A percentile compares a stretch with the other conserved stretches of the same genome.
Evolutionary conservation across 2,329 filamentous ascomycete species (phyloP).

Genomic region (Didymella sp.): DNA sequence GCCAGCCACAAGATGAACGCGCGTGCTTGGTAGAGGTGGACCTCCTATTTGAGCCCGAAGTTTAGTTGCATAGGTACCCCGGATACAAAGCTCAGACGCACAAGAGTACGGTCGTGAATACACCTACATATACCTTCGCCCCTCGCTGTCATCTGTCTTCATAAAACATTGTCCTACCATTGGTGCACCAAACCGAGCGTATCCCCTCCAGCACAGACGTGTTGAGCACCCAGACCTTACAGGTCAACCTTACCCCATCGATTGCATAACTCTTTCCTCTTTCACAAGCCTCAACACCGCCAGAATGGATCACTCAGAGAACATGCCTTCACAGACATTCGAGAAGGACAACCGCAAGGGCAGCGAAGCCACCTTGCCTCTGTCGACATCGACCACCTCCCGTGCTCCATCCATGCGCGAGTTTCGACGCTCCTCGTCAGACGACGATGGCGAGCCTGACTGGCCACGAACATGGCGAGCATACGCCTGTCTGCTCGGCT

Average conservation of each 20-base stretch:
- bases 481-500: slow-evolving; percentile 54
- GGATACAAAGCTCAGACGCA: slow-evolving; percentile 25
- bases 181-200: slow-evolving; percentile 26
- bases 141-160: slow-evolving; percentile 8
- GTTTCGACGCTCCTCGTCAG: slow-evolving; percentile 25
- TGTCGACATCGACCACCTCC: slow-evolving; percentile 34
- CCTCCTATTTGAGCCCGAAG: slow-evolving; percentile 28
- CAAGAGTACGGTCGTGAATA: slow-evolving; percentile 31
- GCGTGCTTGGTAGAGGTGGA: slow-evolving; percentile 40
- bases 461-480: slow-evolving; percentile 57
- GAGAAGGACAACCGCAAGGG: slow-evolving; percentile 33
- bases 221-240: slow-evolving; percentile 27
- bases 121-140: slow-evolving; percentile 22
- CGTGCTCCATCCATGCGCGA: slow-evolving; percentile 33
- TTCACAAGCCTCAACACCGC: neutral
- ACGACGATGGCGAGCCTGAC: slow-evolving; percentile 43
- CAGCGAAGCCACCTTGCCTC: slow-evolving; percentile 30
- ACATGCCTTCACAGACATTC: slow-evolving; percentile 24
- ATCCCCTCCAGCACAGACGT: slow-evolving; percentile 27
- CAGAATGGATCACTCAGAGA: slow-evolving; percentile 16
- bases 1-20: slow-evolving; percentile 37
- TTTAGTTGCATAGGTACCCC: slow-evolving; percentile 27
- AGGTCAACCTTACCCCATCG: slow-evolving; percentile 17
- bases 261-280: slow-evolving; percentile 19
- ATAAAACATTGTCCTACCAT: slow-evolving; percentile 17